These are phyloP conservation scores for Sequoiadendron giganteum DNA, from an alignment of 75 land plant species.

Conservation along the genomic window DNA sequence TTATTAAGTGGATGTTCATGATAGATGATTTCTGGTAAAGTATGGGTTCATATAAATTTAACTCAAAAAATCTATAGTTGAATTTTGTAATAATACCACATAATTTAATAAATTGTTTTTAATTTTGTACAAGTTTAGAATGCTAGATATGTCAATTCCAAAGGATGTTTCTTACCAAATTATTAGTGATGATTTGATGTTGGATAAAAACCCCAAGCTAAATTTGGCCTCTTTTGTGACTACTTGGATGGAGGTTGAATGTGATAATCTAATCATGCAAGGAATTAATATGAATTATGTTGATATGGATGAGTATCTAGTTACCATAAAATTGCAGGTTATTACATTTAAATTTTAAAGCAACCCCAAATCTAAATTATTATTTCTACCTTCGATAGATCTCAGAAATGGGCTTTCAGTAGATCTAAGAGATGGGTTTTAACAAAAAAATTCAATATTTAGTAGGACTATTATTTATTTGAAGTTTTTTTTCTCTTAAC, in stretches of 20 bases:
- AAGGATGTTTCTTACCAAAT: slow-evolving; percentile 73
- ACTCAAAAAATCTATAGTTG: not conserved
- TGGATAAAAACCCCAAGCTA: slow-evolving; percentile 74
- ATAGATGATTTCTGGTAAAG: no score
- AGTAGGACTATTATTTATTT: not conserved
- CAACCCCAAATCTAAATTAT: not conserved
- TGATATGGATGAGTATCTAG: slow-evolving; percentile 74
- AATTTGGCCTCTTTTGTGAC: slow-evolving; percentile 80
- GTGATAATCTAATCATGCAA: slow-evolving; percentile 50
- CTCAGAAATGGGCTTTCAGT: not conserved
- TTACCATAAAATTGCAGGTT: slow-evolving; percentile 66
- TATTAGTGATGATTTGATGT: slow-evolving; percentile 69
- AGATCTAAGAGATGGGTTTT: no score
- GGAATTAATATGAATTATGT: slow-evolving; percentile 66
- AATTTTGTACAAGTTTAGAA: slow-evolving; percentile 24
- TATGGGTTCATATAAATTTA: no score
- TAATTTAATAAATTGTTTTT: not conserved
- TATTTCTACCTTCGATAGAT: not conserved
- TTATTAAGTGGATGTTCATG: no score
- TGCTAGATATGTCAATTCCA: slow-evolving; percentile 52
- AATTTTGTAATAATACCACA: not conserved
- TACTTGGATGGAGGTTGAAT: slow-evolving; percentile 77
- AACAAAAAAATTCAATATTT: not conserved
- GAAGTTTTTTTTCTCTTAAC: not conserved
- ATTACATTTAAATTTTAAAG: not conserved